phyloP scores from a whole-genome alignment of 2,329 filamentous ascomycete genomes.

The Colletotrichum tropicicola region DNA sequence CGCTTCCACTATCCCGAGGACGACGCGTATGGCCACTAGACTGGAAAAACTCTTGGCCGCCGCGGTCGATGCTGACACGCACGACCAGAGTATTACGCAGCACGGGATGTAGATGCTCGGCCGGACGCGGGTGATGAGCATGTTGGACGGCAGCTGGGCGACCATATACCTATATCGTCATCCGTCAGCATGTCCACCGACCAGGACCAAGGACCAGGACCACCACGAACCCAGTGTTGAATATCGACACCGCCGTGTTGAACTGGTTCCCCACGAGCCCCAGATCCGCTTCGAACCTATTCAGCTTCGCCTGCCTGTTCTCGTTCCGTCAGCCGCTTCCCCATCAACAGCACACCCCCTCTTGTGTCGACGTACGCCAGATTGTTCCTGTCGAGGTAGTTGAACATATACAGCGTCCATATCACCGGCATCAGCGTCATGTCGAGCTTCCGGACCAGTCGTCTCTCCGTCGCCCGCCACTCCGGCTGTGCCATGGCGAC shows the following conservation, averaged over 20 bases:
- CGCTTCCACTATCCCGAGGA: constrained; percentile 23
- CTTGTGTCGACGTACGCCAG: constrained; percentile 26
- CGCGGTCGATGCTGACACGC: constrained; percentile 28
- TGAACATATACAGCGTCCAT: constrained; percentile 30
- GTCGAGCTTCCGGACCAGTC: constrained; percentile 35
- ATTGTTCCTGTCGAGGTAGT: constrained; percentile 29
- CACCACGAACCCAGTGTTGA: constrained; percentile 18
- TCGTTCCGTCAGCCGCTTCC: neutral
- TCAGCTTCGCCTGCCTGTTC: constrained; percentile 22
- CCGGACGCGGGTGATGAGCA: constrained; percentile 32
- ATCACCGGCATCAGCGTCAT: constrained; percentile 34
- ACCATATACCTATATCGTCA: constrained; percentile 29
- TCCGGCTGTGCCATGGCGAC: constrained; percentile 13
- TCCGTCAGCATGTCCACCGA: neutral
- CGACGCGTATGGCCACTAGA: constrained; percentile 15
- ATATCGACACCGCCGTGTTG: constrained; percentile 24
- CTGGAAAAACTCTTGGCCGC: constrained; percentile 20
- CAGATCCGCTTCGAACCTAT: constrained; percentile 23
- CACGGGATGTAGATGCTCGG: constrained; percentile 34
- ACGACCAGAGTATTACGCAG: constrained; percentile 30
- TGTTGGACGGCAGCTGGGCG: constrained; percentile 35
- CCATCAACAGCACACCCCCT: no score
- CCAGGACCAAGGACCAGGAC: neutral
- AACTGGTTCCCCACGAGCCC: constrained; percentile 27
- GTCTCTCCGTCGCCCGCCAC: constrained; percentile 18